Evolutionary conservation across 805 yeast genomes (phyloP), one percentile per base, ranked within the genome.

Genomic region (Candida sonorensis): DNA sequence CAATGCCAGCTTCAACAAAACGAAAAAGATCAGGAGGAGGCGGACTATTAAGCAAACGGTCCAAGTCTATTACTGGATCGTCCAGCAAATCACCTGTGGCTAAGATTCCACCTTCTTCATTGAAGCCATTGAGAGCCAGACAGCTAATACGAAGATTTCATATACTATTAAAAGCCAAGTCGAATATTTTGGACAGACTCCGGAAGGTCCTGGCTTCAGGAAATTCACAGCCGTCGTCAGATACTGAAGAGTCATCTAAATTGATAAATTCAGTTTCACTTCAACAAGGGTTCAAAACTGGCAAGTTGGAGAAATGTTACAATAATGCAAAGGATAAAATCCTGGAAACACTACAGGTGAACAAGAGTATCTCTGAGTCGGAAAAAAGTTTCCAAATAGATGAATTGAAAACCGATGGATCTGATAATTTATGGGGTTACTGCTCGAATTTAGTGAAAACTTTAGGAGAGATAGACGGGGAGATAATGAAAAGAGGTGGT

Each of bases 131-230:
- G 27, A 65, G 75, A 45, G 81, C 95, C 0, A 64, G 95, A 29
- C 77, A 72, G 46, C 65, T 88, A 14, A 88, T 88, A 17, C 67
- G 95, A 34, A 57, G 86, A 24, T 86, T 75, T 42, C 97, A 87
- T 54, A 69, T 75, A 2, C 61, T 88, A 11, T 66, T 79, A 35
- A 83, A 80, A 44, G 67, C 72, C 38, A 67, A 69, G 40, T 55
- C 63, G 13, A 40, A 60, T 2, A 56, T 79, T 3, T 44, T 72
- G 10, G n/a, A n/a, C n/a, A n/a, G n/a, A n/a, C n/a, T n/a, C n/a
- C n/a, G n/a, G n/a, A n/a, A n/a, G n/a, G n/a, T n/a, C n/a, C n/a
- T n/a, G n/a, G n/a, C n/a, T n/a, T n/a, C n/a, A n/a, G n/a, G n/a
- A n/a, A n/a, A n/a, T n/a, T n/a, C n/a, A n/a, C n/a, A n/a, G n/a